Percentiles rank a stretch among this genome's conserved stretches.
These are phyloP conservation scores for Lichina pygmaea DNA, from an alignment of 495 filamentous ascomycete genomes.

Conservation along the genomic window DNA sequence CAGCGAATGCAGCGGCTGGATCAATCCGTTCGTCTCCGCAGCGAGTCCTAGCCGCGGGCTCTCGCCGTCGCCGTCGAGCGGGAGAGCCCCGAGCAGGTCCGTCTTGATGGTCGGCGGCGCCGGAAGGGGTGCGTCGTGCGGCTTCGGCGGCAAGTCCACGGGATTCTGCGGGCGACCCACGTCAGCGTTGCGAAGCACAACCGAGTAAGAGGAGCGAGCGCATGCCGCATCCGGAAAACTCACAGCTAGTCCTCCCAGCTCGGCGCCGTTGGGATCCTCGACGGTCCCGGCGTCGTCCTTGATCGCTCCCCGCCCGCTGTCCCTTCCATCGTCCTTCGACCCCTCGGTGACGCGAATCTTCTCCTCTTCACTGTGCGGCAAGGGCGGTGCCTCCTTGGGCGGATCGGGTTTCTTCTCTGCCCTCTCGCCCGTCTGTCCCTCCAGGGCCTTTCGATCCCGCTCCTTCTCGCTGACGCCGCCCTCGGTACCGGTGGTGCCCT, in stretches of 20 bases:
- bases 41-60: constrained; percentile 2
- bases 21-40: constrained; percentile 21
- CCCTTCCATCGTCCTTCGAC: constrained; percentile 15
- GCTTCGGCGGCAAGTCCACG: constrained; percentile 47
- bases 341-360: constrained; percentile 15
- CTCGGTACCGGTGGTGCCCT: constrained; percentile 66
- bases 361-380: constrained; percentile 56
- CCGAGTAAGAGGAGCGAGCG: not conserved
- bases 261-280: constrained; percentile 9
- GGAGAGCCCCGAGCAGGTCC: constrained; percentile 28
- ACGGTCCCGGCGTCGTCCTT: not conserved
- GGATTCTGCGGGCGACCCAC: constrained; percentile 33
- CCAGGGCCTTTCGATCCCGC: constrained; percentile 34
- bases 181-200: no score
- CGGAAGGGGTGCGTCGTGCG: constrained; percentile 52
- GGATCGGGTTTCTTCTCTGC: constrained; percentile 48
- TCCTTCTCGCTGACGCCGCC: constrained; percentile 69
- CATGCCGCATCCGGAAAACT: not conserved
- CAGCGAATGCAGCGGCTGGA: constrained; percentile 75
- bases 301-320: constrained; percentile 7
- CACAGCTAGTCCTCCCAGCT: constrained; percentile 6
- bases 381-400: constrained; percentile 60
- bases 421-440: constrained; percentile 29
- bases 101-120: constrained; percentile 38
- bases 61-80: constrained; percentile 12